These are phyloP conservation scores for Dryas drummondii DNA, from an alignment of 306 rosid genomes.

Conservation along the genomic window DNA sequence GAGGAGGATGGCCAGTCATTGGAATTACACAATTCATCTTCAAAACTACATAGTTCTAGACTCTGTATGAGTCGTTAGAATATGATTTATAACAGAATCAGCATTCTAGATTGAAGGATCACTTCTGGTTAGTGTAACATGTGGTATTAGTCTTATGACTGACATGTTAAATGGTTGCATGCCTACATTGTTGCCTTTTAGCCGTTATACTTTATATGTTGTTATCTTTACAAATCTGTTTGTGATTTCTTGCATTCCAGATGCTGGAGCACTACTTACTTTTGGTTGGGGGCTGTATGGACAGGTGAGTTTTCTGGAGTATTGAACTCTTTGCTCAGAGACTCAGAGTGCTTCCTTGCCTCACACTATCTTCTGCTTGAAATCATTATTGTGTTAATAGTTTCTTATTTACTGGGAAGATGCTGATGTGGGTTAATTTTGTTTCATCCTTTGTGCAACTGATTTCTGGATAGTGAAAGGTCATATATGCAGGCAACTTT, in stretches of 20 bases:
- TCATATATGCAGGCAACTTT: not conserved
- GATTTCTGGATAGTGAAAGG: not conserved
- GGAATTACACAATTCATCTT: not conserved
- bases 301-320: conserved; percentile 65
- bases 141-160: not conserved
- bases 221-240: conserved; percentile 16
- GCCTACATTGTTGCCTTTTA: not conserved
- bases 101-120: not conserved
- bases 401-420: not conserved
- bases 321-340: not conserved
- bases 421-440: not conserved
- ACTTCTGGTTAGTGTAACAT: conserved; percentile 6
- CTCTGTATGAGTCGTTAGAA: not conserved
- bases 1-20: not conserved
- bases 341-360: not conserved
- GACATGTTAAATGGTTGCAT: conserved; percentile 1
- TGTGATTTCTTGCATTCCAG: conserved; percentile 36
- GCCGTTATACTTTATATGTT: conserved; percentile 12
- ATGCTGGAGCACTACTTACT: conserved; percentile 85
- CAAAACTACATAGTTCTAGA: not conserved
- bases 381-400: not conserved
- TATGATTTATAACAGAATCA: not conserved
- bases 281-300: conserved; percentile 98
- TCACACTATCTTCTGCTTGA: not conserved
- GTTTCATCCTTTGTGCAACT: conserved; percentile 8